phyloP scores from a whole-genome alignment of 108 stramenopile species.

The Chaetoceros muelleri region DNA sequence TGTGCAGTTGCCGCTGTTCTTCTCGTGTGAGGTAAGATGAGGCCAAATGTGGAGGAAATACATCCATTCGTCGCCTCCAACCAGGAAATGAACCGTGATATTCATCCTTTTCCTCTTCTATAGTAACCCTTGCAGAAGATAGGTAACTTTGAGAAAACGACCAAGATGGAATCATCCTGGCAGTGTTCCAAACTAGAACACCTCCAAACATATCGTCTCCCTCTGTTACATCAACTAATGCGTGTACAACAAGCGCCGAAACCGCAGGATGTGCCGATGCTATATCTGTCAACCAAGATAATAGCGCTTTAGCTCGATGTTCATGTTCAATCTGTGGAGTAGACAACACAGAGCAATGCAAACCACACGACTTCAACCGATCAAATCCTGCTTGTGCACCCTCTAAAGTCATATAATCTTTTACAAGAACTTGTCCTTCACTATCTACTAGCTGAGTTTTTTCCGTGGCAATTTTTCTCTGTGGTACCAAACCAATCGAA shows the following conservation, averaged over 20 bases:
- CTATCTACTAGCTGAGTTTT: slow-evolving; percentile 75
- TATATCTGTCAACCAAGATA: slow-evolving; percentile 69
- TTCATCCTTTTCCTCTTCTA: slow-evolving; percentile 21
- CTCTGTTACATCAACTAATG: slow-evolving; percentile 59
- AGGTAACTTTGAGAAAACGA: slow-evolving; percentile 2
- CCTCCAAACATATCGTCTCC: slow-evolving; percentile 49
- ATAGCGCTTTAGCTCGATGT: slow-evolving; percentile 48
- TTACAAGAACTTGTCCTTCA: slow-evolving; percentile 74
- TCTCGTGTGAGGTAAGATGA: slow-evolving; percentile 70
- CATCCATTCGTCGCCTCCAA: slow-evolving; percentile 44
- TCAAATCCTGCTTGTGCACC: slow-evolving; percentile 57
- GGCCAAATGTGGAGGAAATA: slow-evolving; percentile 66
- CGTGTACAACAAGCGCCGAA: slow-evolving; percentile 65
- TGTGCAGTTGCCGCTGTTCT: slow-evolving; percentile 55
- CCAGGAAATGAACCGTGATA: slow-evolving; percentile 15
- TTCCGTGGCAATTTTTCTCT: slow-evolving; percentile 29
- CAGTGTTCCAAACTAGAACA: slow-evolving; percentile 58
- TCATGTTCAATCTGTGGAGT: slow-evolving; percentile 60
- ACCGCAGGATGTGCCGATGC: slow-evolving; percentile 71
- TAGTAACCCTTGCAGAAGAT: slow-evolving; percentile 6
- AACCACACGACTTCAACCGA: slow-evolving; percentile 50
- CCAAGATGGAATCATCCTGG: slow-evolving; percentile 72
- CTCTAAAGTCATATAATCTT: slow-evolving; percentile 36
- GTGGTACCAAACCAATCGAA: slow-evolving; percentile 35
- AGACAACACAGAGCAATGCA: slow-evolving; percentile 71